These are phyloP conservation scores for Agastache rugosa DNA, from an alignment of 257 asterid species.

Conservation along the genomic window DNA sequence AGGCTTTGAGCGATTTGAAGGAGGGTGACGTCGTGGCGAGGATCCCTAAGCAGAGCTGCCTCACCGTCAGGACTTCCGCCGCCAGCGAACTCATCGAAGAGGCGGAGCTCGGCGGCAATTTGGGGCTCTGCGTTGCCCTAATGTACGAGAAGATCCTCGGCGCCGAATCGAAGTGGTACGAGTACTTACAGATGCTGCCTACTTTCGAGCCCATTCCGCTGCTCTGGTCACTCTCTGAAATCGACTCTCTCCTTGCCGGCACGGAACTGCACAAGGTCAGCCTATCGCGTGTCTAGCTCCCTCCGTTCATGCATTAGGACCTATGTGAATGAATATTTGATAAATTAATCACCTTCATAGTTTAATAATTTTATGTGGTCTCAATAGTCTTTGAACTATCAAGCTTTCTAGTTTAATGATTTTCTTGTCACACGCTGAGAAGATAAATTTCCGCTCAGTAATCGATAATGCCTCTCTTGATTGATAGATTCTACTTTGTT, in stretches of 20 bases:
- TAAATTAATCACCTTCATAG: not conserved
- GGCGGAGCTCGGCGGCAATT: slow-evolving; percentile 72
- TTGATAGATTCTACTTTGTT: not conserved
- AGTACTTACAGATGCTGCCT: slow-evolving; percentile 73
- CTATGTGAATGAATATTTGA: not conserved
- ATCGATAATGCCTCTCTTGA: not conserved
- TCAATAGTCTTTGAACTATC: not conserved
- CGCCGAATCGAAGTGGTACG: slow-evolving; percentile 75
- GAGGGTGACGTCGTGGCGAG: slow-evolving; percentile 82
- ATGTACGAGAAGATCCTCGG: slow-evolving; percentile 95
- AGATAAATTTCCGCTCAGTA: not conserved
- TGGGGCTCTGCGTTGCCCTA: slow-evolving; percentile 73
- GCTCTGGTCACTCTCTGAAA: slow-evolving; percentile 72
- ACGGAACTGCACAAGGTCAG: slow-evolving; percentile 85
- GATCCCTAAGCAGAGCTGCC: slow-evolving; percentile 88
- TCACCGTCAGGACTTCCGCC: slow-evolving; percentile 74
- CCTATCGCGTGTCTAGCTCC: not conserved
- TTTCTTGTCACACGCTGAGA: not conserved
- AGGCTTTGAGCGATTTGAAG: slow-evolving; percentile 61
- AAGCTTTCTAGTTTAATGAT: not conserved
- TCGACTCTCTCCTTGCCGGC: slow-evolving; percentile 77
- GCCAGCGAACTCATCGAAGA: slow-evolving; percentile 69
- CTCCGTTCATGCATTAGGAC: not conserved
- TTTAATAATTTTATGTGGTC: no score
- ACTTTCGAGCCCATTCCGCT: slow-evolving; percentile 78